Evolutionary conservation across 352 stramenopile genomes (phyloP).

Genomic region (Phytophthora aleatoria): DNA sequence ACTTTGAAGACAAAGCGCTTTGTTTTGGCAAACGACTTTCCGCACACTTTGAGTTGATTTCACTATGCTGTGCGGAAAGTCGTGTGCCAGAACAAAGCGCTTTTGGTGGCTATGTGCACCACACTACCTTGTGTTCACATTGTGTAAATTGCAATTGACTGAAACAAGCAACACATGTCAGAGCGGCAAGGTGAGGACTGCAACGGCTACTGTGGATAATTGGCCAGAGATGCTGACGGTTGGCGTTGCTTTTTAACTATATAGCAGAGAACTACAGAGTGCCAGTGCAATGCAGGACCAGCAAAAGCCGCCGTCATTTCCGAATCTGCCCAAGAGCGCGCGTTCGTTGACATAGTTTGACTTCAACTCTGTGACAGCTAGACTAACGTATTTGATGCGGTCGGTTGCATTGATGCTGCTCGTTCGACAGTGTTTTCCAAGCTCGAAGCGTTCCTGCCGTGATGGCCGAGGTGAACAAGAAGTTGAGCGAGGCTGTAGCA

Average conservation of each 20-base stretch:
- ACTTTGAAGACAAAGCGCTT: too few relatives aligned
- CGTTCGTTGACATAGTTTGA: slow-evolving; percentile 30
- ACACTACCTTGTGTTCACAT: slow-evolving; percentile 4
- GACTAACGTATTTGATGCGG: not conserved
- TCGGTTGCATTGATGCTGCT: slow-evolving; percentile 2
- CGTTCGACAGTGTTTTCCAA: slow-evolving; percentile 61
- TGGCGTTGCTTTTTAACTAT: not conserved
- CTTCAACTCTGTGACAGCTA: not conserved
- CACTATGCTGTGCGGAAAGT: too few relatives aligned
- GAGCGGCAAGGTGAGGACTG: slow-evolving; percentile 2
- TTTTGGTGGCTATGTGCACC: not conserved
- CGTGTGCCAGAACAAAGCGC: too few relatives aligned
- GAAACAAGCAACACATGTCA: not conserved
- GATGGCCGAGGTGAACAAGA: slow-evolving; percentile 82
- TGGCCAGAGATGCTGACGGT: slow-evolving; percentile 4
- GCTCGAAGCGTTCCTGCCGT: slow-evolving; percentile 73
- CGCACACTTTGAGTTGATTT: too few relatives aligned
- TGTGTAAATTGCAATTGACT: not conserved
- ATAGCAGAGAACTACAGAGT: not conserved
- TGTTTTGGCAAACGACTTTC: too few relatives aligned
- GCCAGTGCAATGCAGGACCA: slow-evolving; percentile 23
- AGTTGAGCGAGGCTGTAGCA: slow-evolving; percentile 66
- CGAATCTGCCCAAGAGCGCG: slow-evolving; percentile 63
- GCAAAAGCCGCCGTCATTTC: slow-evolving; percentile 45
- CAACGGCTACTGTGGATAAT: not conserved